Evolutionary conservation across 371 early-diverging fungal genomes (phyloP).

Genomic region (Cokeromyces recurvatus): DNA sequence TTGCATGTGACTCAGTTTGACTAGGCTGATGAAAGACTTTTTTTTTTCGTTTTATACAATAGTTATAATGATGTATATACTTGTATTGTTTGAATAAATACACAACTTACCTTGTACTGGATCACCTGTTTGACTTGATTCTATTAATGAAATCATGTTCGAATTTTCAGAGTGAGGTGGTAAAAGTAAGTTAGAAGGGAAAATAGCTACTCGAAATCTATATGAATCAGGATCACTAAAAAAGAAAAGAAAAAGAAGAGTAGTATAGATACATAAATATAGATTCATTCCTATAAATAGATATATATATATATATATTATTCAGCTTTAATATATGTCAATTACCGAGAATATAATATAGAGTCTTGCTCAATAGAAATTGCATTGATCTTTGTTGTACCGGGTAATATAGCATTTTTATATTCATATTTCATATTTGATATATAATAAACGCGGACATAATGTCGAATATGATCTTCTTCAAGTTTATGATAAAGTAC

Average conservation of each 20-base stretch:
- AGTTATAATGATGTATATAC: too few relatives aligned
- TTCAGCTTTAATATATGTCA: too few relatives aligned
- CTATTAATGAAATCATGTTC: neutral
- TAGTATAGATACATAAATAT: too few relatives aligned
- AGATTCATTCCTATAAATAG: too few relatives aligned
- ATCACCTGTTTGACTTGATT: constrained; percentile 16
- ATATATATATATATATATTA: too few relatives aligned
- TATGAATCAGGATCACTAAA: constrained; percentile 40
- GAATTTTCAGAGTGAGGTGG: constrained; percentile 28
- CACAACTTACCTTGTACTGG: constrained; percentile 18
- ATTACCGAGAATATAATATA: constrained; percentile 34
- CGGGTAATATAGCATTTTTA: constrained; percentile 35
- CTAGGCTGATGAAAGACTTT: constrained; percentile 26
- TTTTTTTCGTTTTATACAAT: neutral
- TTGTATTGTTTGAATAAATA: neutral
- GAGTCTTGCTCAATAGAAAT: constrained; percentile 32
- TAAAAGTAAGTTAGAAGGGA: constrained; percentile 20
- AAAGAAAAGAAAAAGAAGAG: neutral
- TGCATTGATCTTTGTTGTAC: constrained; percentile 28
- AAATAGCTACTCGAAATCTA: constrained; percentile 24
- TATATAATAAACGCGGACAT: constrained; percentile 36
- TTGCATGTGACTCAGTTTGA: constrained; percentile 16
- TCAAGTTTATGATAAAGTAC: constrained; percentile 33
- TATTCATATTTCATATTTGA: constrained; percentile 9
- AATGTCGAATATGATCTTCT: constrained; percentile 26